These are phyloP conservation scores for Scheffersomyces ergatensis DNA, from an alignment of 805 yeast genomes.

Conservation along the genomic window DNA sequence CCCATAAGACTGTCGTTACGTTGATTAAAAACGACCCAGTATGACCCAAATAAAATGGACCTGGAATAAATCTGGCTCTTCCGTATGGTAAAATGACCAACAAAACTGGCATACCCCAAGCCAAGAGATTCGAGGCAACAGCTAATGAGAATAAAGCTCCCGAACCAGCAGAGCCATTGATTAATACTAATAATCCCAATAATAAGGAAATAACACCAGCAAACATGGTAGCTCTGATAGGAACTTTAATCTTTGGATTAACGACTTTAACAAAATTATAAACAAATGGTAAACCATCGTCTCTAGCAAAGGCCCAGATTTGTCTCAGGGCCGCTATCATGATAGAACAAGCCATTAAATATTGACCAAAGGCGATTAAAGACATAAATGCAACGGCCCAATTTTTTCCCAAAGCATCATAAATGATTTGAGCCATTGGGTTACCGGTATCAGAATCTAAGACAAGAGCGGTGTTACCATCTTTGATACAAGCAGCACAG, in stretches of 20 bases:
- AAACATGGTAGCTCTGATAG: conserved; percentile 60
- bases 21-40: conserved; percentile 43
- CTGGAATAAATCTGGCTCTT: conserved; percentile 54
- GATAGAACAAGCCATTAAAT: conserved; percentile 63
- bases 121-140: conserved; percentile 59
- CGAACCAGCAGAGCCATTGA: conserved; percentile 56
- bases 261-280: conserved; percentile 52
- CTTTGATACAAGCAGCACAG: conserved; percentile 53
- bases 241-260: conserved; percentile 55
- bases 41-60: conserved; percentile 63
- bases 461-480: conserved; percentile 40
- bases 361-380: conserved; percentile 57
- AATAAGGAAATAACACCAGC: conserved; percentile 49
- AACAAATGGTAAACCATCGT: conserved; percentile 68
- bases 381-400: conserved; percentile 68
- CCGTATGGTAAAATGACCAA: conserved; percentile 51
- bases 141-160: conserved; percentile 66
- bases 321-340: conserved; percentile 67
- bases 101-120: conserved; percentile 62
- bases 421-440: conserved; percentile 64
- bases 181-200: conserved; percentile 57
- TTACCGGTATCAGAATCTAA: conserved; percentile 49
- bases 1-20: conserved; percentile 46
- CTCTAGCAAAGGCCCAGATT: conserved; percentile 75
- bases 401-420: conserved; percentile 58